Evolutionary conservation across 208 protist genomes (phyloP), one percentile per base, ranked within the genome.

Genomic region (Trypanosoma platydactyli): DNA sequence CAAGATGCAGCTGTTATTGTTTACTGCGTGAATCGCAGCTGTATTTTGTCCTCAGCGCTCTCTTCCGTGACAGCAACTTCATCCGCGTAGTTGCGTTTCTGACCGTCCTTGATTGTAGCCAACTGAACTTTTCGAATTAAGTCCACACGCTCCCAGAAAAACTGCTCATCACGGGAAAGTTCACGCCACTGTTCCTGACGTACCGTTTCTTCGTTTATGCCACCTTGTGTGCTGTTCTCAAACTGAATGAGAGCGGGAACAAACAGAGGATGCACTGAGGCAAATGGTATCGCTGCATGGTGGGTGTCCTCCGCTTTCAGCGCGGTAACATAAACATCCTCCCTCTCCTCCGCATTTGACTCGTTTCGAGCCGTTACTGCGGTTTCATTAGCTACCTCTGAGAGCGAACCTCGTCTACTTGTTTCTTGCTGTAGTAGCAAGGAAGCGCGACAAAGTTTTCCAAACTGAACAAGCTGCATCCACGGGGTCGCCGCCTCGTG

Each of bases 61-160:
- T 91, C 84, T 16, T 73, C 64, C 25, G 84, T 76, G 13, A 78
- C 79, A 18, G 61, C 38, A 0, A 71, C 60, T 76, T 82, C 59
- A 49, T 92, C 83, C 44, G 80, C 77, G 62, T 95, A 92, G 24
- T 57, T 58, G 12, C 87, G 80, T 73, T 93, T 93, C 27, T 55
- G 65, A 9, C 58, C 73, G 16, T 71, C 81, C n/a, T 77, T 76
- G 12, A 92, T 86, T 29, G 80, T 80, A 15, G 80, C 80, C 6
- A 91, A 45, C 64, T 95, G 90, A 16, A 80, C 81, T 44, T 84
- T 79, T 0, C 85, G 84, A 56, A 95, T 95, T 30, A 92, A 74
- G 71, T 95, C 90, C 15, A 95, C 90, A 20, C 85, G 76, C 52
- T 93, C 85, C 87, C 90, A 95, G 64, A 93, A 95, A 7, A 78